Conservation (phyloP, 192 early-diverging fungal genomes). For the Backusella sp. region DNA sequence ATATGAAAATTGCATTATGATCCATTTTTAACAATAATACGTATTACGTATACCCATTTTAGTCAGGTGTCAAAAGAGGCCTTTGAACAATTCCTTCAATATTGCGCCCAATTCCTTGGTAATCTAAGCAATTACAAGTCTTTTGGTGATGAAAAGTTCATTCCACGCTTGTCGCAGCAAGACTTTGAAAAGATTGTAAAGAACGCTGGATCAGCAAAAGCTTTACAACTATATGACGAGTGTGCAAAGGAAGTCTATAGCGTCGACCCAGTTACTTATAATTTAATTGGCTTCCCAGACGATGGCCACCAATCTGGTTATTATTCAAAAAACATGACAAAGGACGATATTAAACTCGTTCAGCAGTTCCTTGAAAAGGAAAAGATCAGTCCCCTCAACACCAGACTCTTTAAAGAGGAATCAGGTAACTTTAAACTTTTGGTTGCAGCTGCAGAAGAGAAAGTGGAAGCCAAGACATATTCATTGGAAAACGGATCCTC, state of each 20-base stretch:
- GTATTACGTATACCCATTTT: background rate
- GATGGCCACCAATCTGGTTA: constrained; percentile 63
- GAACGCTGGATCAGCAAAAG: constrained; percentile 29
- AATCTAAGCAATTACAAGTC: constrained; percentile 61
- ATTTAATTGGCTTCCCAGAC: constrained; percentile 56
- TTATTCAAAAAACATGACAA: constrained; percentile 49
- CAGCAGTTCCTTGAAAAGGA: constrained; percentile 35
- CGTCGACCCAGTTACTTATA: constrained; percentile 37
- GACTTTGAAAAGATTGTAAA: constrained; percentile 48
- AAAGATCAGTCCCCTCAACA: constrained; percentile 30
- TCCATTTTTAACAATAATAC: background rate
- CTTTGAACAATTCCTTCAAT: constrained; percentile 56
- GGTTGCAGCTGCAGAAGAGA: constrained; percentile 39
- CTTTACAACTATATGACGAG: constrained; percentile 28
- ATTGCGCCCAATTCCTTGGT: constrained; percentile 46
- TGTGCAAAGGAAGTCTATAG: constrained; percentile 39
- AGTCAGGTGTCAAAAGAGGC: constrained; percentile 43
- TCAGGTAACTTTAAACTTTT: constrained; percentile 26
- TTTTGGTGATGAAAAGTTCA: constrained; percentile 65
- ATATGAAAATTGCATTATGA: background rate
- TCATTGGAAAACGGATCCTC: constrained; percentile 33
- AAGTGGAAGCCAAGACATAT: constrained; percentile 13
- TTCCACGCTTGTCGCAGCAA: constrained; percentile 42
- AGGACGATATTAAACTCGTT: constrained; percentile 47
- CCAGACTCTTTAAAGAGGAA: constrained; percentile 38